phyloP scores from a whole-genome alignment of 441 rosid species.

The Melianthus villosus region DNA sequence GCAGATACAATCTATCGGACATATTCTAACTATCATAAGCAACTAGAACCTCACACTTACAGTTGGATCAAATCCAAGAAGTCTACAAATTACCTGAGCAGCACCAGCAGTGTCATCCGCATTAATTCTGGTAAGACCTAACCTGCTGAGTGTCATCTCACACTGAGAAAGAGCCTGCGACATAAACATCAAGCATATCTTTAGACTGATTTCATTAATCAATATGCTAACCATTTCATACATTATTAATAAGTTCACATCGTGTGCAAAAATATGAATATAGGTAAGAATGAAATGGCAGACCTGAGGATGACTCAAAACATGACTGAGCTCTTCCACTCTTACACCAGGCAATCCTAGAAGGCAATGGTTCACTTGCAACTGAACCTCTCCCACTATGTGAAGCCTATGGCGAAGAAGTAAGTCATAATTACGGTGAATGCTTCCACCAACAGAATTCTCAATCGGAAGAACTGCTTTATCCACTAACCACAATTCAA shows the following conservation, averaged over 20 bases:
- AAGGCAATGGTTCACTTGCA: constrained; percentile 73
- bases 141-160: constrained; percentile 41
- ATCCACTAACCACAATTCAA: constrained; percentile 84
- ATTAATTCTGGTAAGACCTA: constrained; percentile 43
- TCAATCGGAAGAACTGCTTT: constrained; percentile 87
- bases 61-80: no score
- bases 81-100: constrained; percentile 46
- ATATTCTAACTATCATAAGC: constrained; percentile 1
- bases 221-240: no score
- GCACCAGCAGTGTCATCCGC: constrained; percentile 76
- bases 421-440: constrained; percentile 85
- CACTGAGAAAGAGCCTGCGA: constrained; percentile 87
- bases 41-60: constrained; percentile 1
- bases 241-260: no score
- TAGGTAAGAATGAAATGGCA: constrained; percentile 4
- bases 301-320: constrained; percentile 91
- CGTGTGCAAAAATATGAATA: no score
- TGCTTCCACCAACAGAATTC: constrained; percentile 84
- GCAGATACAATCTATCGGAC: constrained; percentile 45
- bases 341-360: constrained; percentile 59
- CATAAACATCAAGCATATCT: no score
- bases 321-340: constrained; percentile 49
- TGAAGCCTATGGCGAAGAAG: constrained; percentile 92
- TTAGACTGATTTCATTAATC: no score
- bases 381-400: constrained; percentile 77